Evolutionary conservation across 2,329 filamentous ascomycete genomes (phyloP), one percentile per base, ranked within the genome.

Genomic region (Colletotrichum limetticola): DNA sequence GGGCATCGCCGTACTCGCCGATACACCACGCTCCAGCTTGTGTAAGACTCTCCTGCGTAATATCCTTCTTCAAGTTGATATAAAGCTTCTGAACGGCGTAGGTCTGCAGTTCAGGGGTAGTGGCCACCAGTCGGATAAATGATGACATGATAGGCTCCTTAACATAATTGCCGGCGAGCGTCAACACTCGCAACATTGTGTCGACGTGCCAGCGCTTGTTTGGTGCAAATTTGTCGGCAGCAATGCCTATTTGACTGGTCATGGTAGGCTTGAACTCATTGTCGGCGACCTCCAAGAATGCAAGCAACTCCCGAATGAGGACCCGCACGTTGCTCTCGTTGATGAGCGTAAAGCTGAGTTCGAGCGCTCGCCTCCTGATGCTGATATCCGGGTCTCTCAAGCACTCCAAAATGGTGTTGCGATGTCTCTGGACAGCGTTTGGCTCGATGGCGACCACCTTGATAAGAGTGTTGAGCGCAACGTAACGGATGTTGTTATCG

Each of bases 121-220:
- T 98, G 16, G 97, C 97, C 75, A 99, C 96, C 2, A 99, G 90
- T 61, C 97, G 93, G 73, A 99, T 93, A 80, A 99, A 98, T 0
- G 97, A 98, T 0, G 97, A 98, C 71, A 99, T 84, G 73, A 99
- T 99, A 78, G 97, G 97, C 82, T 99, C 97, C 82, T 98, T 98
- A 77, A 99, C 95, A 79, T 97, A 98, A 83, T 97, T 98, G 59
- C 97, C 97, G 65, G 97, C 97, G 76, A 99, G 87, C 71, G 95
- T 98, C 77, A 99, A 84, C 28, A 99, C 95, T 26, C 97, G 91
- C 66, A 99, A 87, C 92, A 99, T 98, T 2, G 97, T 99, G 80
- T 99, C 97, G 77, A 98, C 93, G 81, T 99, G 97, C 97, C 97
- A 99, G 80, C 97, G 90, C 85, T 98, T 98, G 85, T 97, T 98